Evolutionary conservation across 1,139 yeast species (phyloP), one percentile per base, ranked within the genome.

Genomic region (Scheffersomyces illinoinensis): DNA sequence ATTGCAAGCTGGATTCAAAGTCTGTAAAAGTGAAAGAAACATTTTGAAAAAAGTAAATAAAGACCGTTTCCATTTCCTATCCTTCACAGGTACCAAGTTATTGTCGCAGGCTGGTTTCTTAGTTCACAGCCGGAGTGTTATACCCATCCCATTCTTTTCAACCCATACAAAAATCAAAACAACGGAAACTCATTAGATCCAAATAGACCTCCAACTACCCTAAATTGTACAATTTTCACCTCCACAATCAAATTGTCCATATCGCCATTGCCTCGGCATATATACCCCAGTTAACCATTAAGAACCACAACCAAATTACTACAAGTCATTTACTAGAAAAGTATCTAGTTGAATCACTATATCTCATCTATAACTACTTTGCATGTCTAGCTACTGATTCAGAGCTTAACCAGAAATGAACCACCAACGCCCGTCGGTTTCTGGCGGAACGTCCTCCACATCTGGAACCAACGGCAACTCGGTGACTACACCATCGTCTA

Each of bases 401-500:
- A 33, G 14, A 33, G 12, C 17, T 4, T 33, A 7, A 33, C 43
- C 43, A 33, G 12, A 21, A 33, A 48, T 48, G 51, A 48, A 48
- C 51, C 24, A 48, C 51, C 51, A 48, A 24, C 51, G 51, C 26
- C 51, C 26, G 51, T 24, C 26, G 26, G 21, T 48, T 17, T 48
- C 51, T 20, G 51, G 26, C 23, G 54, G 52, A 14, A 54, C 62
- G 14, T 58, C 61, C 20, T 23, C 61, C 49, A 53, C 62, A 0
- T n/a, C 26, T 14, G 26, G 51, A 7, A 48, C 51, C 24, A 7
- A 21, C 18, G 51, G 26, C 24, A 48, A 21, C 10, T 56, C 59
- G 17, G 63, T 58, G 46, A 61, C 65, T 17, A 62, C 65, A n/a
- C 63, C 65, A 12, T 59, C 61, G 17, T 59, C 65, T n/a, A 55